These are phyloP conservation scores for Leccinum disarticulatum DNA, from an alignment of 768 basidiomycete genomes.

Conservation along the genomic window DNA sequence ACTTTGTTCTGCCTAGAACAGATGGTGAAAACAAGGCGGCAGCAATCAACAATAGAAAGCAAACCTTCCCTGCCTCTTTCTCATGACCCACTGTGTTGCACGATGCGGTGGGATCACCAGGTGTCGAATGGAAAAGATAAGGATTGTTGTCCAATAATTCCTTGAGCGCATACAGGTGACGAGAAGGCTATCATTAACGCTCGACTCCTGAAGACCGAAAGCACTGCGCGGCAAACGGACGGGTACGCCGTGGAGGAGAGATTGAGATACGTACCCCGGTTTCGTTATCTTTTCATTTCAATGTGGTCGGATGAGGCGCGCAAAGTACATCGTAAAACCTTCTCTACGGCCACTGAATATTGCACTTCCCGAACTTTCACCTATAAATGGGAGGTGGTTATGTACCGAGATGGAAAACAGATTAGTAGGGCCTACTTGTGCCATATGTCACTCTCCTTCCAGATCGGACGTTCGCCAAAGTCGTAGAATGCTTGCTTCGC, in stretches of 20 bases:
- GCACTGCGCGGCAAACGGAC: conserved; percentile 31
- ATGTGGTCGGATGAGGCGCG: conserved; percentile 79
- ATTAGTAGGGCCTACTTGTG: conserved; percentile 47
- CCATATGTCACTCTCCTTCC: conserved; percentile 81
- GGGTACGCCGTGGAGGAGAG: neutral
- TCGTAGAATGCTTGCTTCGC: conserved; percentile 86
- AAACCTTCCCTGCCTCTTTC: conserved; percentile 88
- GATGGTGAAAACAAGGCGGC: conserved; percentile 10
- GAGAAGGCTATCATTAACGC: conserved; percentile 60
- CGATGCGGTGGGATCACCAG: conserved; percentile 61
- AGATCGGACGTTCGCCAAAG: conserved; percentile 79
- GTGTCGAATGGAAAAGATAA: conserved; percentile 81
- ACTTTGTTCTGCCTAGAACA: conserved; percentile 67
- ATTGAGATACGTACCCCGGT: conserved; percentile 44
- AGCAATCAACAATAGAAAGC: conserved; percentile 5
- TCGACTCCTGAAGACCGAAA: conserved; percentile 52
- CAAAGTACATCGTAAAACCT: conserved; percentile 84
- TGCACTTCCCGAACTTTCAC: conserved; percentile 68
- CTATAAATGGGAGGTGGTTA: conserved; percentile 32
- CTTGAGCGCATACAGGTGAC: conserved; percentile 68
- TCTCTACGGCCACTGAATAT: conserved; percentile 87
- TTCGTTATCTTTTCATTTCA: conserved; percentile 83
- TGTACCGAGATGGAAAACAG: neutral
- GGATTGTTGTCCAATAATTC: conserved; percentile 78
- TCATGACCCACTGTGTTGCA: conserved; percentile 59